Evolutionary conservation across 2,329 filamentous ascomycete genomes (phyloP).

Genomic region (Monosporascus sp.): DNA sequence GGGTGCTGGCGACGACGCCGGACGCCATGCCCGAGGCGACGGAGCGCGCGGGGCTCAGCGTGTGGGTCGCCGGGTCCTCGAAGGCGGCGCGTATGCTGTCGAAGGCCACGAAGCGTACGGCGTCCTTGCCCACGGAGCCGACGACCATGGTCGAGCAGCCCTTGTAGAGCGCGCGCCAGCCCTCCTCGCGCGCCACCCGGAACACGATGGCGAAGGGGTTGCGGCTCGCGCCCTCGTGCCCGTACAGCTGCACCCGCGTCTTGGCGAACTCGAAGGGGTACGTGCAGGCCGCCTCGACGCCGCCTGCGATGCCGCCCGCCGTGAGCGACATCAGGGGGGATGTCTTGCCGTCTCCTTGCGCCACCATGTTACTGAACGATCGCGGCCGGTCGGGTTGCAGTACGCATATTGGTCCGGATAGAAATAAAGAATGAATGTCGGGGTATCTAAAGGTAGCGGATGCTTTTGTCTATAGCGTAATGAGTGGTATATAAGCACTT

Average conservation of each 20-base stretch:
- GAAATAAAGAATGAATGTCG: too few species aligned
- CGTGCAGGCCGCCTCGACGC: conserved; percentile 26
- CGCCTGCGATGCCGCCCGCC: conserved; percentile 26
- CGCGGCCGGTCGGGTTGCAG: too few species aligned
- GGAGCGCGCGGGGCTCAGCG: conserved; percentile 47
- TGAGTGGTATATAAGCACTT: too few species aligned
- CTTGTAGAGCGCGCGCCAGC: conserved; percentile 52
- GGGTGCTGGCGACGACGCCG: conserved; percentile 50
- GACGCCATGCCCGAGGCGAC: conserved; percentile 54
- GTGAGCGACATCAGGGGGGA: conserved; percentile 21
- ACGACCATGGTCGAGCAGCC: conserved; percentile 48
- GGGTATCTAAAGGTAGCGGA: too few species aligned
- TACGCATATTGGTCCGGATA: too few species aligned
- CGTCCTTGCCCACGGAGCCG: conserved; percentile 58
- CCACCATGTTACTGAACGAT: conserved; percentile 22
- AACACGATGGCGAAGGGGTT: conserved; percentile 53
- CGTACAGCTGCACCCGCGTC: conserved; percentile 50
- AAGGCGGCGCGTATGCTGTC: conserved; percentile 55
- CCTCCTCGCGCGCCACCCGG: conserved; percentile 50
- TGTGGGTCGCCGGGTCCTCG: conserved; percentile 43
- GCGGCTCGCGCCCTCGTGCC: conserved; percentile 29
- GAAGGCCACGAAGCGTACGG: conserved; percentile 57
- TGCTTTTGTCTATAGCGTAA: too few species aligned
- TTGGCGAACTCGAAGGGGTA: conserved; percentile 63
- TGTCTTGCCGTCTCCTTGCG: conserved; percentile 17